Percentiles rank a stretch among this genome's conserved stretches.
phyloP scores from a whole-genome alignment of 83 land plant genomes.

The Picea mariana region DNA sequence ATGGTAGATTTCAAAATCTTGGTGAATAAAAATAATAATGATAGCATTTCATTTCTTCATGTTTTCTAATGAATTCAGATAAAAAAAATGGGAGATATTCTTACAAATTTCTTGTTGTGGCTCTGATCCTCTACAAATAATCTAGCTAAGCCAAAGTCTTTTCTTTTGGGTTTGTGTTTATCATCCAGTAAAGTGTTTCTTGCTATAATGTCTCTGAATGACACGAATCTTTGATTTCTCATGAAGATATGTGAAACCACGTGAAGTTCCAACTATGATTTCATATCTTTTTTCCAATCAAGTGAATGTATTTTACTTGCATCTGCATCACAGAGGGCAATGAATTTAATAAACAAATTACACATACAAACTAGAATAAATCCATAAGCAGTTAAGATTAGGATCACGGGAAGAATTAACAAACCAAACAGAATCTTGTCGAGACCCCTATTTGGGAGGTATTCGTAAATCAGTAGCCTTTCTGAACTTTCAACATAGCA shows the following conservation, averaged over 20 bases:
- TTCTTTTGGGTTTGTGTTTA: constrained; percentile 35
- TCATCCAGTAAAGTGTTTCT: constrained; percentile 38
- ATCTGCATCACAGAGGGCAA: background rate
- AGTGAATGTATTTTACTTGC: background rate
- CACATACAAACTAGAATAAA: no score
- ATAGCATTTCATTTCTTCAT: no score
- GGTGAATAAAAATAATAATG: no score
- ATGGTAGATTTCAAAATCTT: no score
- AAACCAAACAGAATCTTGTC: constrained; percentile 18
- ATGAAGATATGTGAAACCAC: constrained; percentile 42
- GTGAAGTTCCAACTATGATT: constrained; percentile 30
- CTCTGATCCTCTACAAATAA: constrained; percentile 25
- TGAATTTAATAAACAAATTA: no score
- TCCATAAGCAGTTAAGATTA: no score
- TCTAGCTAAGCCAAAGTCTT: constrained; percentile 52
- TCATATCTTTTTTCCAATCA: constrained; percentile 29
- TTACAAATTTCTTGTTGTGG: constrained; percentile 37
- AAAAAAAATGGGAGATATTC: background rate
- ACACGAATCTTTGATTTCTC: constrained; percentile 26
- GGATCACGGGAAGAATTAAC: no score
- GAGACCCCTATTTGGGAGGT: constrained; percentile 32
- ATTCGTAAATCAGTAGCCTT: constrained; percentile 24
- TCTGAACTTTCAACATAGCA: constrained; percentile 13
- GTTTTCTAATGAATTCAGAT: no score
- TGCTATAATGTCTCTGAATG: constrained; percentile 43